Percentiles rank a stretch among this genome's conserved stretches.
Conservation (phyloP, 1,139 yeast species). For the Lodderomyces pseudojiufengensis region DNA sequence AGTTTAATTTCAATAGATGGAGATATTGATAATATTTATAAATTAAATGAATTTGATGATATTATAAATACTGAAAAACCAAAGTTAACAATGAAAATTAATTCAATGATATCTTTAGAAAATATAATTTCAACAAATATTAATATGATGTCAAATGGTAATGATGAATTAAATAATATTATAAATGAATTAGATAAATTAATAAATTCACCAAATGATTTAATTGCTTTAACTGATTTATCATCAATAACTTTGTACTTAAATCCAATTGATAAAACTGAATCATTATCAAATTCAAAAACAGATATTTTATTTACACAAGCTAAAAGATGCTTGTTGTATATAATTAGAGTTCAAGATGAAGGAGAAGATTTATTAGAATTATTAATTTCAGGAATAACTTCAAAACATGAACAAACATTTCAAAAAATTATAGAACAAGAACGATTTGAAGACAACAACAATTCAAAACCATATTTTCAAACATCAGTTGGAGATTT, state of each 20-base stretch:
- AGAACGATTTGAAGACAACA: constrained; percentile 35
- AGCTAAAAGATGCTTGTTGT: constrained; percentile 75
- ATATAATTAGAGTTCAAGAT: constrained; percentile 77
- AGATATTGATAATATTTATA: constrained; percentile 60
- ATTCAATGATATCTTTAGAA: constrained; percentile 62
- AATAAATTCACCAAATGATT: constrained; percentile 36
- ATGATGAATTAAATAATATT: constrained; percentile 56
- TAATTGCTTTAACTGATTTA: constrained; percentile 38
- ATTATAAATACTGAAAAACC: constrained; percentile 68
- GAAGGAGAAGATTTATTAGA: constrained; percentile 70
- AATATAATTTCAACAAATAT: constrained; percentile 53
- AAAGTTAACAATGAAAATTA: constrained; percentile 54
- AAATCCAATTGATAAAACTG: constrained; percentile 51
- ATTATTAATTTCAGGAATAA: constrained; percentile 67
- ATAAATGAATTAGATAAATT: constrained; percentile 30
- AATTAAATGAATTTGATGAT: constrained; percentile 67
- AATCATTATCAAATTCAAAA: constrained; percentile 41
- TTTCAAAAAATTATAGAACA: constrained; percentile 53
- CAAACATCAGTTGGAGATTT: constrained; percentile 51
- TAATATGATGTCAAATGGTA: constrained; percentile 43
- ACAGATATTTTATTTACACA: constrained; percentile 63
- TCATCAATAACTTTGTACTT: constrained; percentile 39
- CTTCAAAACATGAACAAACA: constrained; percentile 59
- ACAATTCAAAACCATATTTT: constrained; percentile 30
- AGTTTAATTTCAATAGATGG: constrained; percentile 49